Base-by-base conservation (phyloP, 2,329 filamentous ascomycete genomes). In the Chalara sp. region DNA sequence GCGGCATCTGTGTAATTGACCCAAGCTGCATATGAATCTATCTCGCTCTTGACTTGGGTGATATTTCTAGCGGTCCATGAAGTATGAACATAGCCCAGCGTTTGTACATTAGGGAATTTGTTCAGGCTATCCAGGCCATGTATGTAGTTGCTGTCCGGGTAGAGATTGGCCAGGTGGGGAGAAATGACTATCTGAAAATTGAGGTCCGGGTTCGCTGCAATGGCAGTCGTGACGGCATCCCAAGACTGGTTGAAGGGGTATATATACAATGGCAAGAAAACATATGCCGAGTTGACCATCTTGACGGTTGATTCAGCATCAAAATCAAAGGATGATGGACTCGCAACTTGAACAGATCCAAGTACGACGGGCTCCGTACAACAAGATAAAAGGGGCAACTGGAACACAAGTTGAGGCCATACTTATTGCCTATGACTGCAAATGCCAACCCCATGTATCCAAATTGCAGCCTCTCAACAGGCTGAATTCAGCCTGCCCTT, bases 11-110 rank as follows among this genome's bases (percentile, higher is more conserved):
- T 11, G 31, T 50, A 45, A 2, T 35, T 37, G 28, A 28, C 32
- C 68, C 69, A 72, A n/a, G 55, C 53, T 1, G 63, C 60, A 53
- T 70, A 72, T 11, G 51, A 59, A 29, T 56, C 58, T 28, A 72
- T 58, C 13, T 72, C 65, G 0, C 54, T 48, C 10, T 64, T 54
- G 13, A 72, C 64, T 3, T 58, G 57, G 1, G 59, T 46, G n/a
- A 63, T 51, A 33, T 58, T 54, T 1, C 65, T 55, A 1, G 49
- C 56, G 5, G 59, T 65, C 39, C 67, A 67, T 5, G 48, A 42
- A 1, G 66, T 69, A 12, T 63, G 62, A 21, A 71, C 66, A 50
- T 72, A 72, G 10, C 70, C 69, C 6, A 72, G 50, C 3, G 65
- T 56, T 0, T 62, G 56, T n/a, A 67, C 63, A 49, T 72, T 72